Evolutionary conservation across 2,329 filamentous ascomycete genomes (phyloP), one percentile per base, ranked within the genome.

Genomic region (Colletotrichum brevisporum): DNA sequence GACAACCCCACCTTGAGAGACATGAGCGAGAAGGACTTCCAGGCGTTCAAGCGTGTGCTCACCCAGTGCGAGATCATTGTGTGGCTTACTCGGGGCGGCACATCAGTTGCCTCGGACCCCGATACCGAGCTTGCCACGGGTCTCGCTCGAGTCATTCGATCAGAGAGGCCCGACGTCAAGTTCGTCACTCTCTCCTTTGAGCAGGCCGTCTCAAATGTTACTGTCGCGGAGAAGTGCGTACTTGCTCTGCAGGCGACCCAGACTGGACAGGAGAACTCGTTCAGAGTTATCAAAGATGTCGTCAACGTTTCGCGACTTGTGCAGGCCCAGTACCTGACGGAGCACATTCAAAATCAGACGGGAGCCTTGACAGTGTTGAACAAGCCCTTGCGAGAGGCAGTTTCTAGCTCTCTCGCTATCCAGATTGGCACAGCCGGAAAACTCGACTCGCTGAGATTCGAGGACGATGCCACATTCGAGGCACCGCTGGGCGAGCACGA

Each of bases 401-500:
- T 39, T 2, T 67, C 39, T 12, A 48, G 63, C 36, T 48, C 67
- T 48, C 61, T 71, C 24, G 80, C 83, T 63, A 76, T 84, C 51
- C 82, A 82, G 26, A 58, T 77, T 6, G 71, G 70, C 18, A 73
- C 76, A 31, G 68, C 76, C 10, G 71, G 75, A 47, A 62, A 71
- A 18, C 70, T 75, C 1, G 73, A 73, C 18, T 68, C 75, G 16
- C 61, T 78, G 39, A 74, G 76, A 58, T 76, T 74, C 59, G 69
- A 73, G 47, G 75, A 77, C 16, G 70, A 76, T 12, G 31, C 71
- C 18, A 51, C 71, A 12, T 63, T 68, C 21, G 71, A 74, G 9
- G 50, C 71, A 5, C 73, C 78, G 5, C 60, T 83, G 18, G 74
- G 73, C 0, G 75, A 72, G 0, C 75, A 80, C 31, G 76, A 83